phyloP scores from a whole-genome alignment of 495 filamentous ascomycete genomes.

The Aspergillus wentii region DNA sequence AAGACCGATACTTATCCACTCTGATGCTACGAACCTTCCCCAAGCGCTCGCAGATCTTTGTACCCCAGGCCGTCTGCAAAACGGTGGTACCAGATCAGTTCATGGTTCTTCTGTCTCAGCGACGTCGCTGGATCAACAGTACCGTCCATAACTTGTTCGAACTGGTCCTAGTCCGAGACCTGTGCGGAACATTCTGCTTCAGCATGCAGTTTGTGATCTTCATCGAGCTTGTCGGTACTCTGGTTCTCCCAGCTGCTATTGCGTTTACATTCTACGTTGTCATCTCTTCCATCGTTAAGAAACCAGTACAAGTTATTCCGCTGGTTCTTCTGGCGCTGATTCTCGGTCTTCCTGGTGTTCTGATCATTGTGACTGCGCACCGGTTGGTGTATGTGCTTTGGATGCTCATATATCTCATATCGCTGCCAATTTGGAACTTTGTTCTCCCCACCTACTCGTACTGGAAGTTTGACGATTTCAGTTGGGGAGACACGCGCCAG shows the following conservation, averaged over 20 bases:
- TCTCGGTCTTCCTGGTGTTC: conserved; percentile 84
- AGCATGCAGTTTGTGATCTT: conserved; percentile 99
- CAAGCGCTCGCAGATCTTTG: conserved; percentile 97
- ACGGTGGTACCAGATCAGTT: conserved; percentile 94
- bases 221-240: conserved; percentile 90
- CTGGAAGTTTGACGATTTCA: conserved; percentile 99
- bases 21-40: conserved; percentile 99
- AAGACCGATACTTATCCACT: conserved; percentile 95
- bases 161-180: conserved; percentile 87
- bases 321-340: conserved; percentile 88
- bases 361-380: conserved; percentile 96
- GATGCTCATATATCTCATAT: conserved; percentile 95
- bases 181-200: conserved; percentile 99
- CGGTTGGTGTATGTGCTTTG: conserved; percentile 88
- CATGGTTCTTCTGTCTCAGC: conserved; percentile 86
- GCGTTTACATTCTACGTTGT: conserved; percentile 95
- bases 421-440: conserved; percentile 97
- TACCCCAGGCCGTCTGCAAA: conserved; percentile 98
- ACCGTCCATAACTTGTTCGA: conserved; percentile 99
- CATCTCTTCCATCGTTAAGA: conserved; percentile 76
- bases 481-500: conserved; percentile 97
- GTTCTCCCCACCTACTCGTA: conserved; percentile 91
- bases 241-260: conserved; percentile 94
- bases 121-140: conserved; percentile 98
- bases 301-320: conserved; percentile 87